These are phyloP conservation scores for Crithidia fasciculata DNA, from an alignment of 208 protist species.

Conservation along the genomic window DNA sequence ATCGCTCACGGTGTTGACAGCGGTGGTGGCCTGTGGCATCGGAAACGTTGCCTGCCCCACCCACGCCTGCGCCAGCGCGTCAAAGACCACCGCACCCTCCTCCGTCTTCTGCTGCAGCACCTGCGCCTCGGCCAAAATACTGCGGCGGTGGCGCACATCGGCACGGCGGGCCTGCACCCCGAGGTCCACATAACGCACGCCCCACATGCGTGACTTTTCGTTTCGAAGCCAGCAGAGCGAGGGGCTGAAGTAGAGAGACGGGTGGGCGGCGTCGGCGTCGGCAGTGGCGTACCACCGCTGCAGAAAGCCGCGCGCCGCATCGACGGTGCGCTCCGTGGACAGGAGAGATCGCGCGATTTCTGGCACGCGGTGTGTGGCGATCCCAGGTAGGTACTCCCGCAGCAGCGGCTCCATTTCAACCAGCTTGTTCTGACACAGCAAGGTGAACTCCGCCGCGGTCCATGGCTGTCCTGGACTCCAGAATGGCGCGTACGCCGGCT, in stretches of 20 bases:
- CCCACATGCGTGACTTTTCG: constrained; percentile 67
- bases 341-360: constrained; percentile 10
- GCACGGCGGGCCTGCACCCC: constrained; percentile 36
- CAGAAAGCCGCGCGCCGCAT: not conserved
- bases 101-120: constrained; percentile 18
- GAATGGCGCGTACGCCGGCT: constrained; percentile 20
- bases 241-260: constrained; percentile 66
- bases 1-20: not conserved
- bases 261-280: constrained; percentile 45
- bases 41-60: constrained; percentile 16
- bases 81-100: constrained; percentile 24
- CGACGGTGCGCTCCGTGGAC: not conserved
- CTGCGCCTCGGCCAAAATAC: constrained; percentile 41
- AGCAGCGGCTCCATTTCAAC: constrained; percentile 48
- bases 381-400: constrained; percentile 52
- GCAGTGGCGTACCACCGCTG: constrained; percentile 29
- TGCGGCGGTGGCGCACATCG: constrained; percentile 59
- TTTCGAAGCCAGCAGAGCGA: constrained; percentile 79
- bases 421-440: constrained; percentile 56
- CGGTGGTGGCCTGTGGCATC: constrained; percentile 6
- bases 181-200: constrained; percentile 83
- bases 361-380: constrained; percentile 28
- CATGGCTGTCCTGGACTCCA: constrained; percentile 48
- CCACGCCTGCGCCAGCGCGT: constrained; percentile 32
- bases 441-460: constrained; percentile 83